These are phyloP conservation scores for Aureobasidium pullulans DNA, from an alignment of 2,329 filamentous ascomycete species.

Conservation along the genomic window DNA sequence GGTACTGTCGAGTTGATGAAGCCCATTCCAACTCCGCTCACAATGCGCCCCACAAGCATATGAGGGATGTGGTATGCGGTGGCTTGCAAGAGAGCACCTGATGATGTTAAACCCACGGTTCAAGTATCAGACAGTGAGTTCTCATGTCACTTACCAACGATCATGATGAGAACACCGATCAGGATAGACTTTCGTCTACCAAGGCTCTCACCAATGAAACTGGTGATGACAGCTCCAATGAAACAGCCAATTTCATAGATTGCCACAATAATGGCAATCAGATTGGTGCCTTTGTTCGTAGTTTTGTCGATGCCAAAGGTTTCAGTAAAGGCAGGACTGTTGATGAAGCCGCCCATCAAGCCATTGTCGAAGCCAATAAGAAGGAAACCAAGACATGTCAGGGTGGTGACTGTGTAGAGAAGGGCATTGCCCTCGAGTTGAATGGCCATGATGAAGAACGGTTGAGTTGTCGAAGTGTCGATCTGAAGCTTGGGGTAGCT, in stretches of 20 bases:
- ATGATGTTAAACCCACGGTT: too few relatives aligned
- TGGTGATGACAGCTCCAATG: conserved; percentile 32
- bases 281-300: conserved; percentile 24
- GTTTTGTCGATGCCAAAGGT: conserved; percentile 35
- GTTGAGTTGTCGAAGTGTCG: not conserved
- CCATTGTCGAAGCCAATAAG: conserved; percentile 34
- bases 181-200: conserved; percentile 39
- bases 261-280: conserved; percentile 42
- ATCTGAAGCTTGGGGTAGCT: not conserved
- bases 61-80: conserved; percentile 19
- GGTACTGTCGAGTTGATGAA: conserved; percentile 37
- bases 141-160: conserved; percentile 17
- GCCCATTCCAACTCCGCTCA: conserved; percentile 23
- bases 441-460: not conserved
- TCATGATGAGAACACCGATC: conserved; percentile 38
- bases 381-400: conserved; percentile 43
- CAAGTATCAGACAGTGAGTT: too few relatives aligned
- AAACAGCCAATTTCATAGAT: conserved; percentile 42
- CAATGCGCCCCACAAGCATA: conserved; percentile 21
- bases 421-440: conserved; percentile 32
- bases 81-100: conserved; percentile 20
- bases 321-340: conserved; percentile 33
- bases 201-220: conserved; percentile 37
- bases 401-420: conserved; percentile 35
- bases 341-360: conserved; percentile 28